Conservation (phyloP, 345 rosid species). For the Noccaea caerulescens region DNA sequence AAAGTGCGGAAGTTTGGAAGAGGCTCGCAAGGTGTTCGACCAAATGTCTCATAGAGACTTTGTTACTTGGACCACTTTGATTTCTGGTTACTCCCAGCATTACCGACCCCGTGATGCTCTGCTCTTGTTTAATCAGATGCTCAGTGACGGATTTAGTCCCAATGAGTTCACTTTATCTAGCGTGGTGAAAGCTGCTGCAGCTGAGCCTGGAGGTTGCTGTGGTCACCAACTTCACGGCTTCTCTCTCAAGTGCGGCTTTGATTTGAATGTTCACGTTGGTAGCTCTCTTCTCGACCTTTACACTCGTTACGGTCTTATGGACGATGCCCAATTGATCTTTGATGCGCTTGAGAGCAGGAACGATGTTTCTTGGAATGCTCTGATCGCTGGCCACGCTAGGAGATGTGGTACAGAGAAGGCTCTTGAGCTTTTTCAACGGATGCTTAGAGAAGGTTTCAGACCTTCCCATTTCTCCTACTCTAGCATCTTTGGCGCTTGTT, state of each 20-base stretch:
- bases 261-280: constrained; percentile 62
- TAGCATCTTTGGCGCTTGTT: constrained; percentile 57
- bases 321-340: constrained; percentile 54
- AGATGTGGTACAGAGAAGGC: constrained; percentile 56
- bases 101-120: constrained; percentile 53
- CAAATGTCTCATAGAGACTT: constrained; percentile 53
- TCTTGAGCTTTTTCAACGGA: constrained; percentile 49
- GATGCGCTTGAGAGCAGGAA: constrained; percentile 52
- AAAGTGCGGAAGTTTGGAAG: constrained; percentile 52
- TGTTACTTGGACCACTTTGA: constrained; percentile 66
- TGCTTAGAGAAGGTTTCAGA: constrained; percentile 55
- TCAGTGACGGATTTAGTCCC: constrained; percentile 48
- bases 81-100: constrained; percentile 63
- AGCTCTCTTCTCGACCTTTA: constrained; percentile 67
- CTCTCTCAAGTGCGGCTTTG: constrained; percentile 52
- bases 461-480: constrained; percentile 63
- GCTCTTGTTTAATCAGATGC: constrained; percentile 53
- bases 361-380: constrained; percentile 74
- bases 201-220: constrained; percentile 25
- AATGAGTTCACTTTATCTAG: constrained; percentile 64
- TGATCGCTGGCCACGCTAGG: constrained; percentile 68
- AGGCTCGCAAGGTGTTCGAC: constrained; percentile 58
- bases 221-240: constrained; percentile 65
- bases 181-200: constrained; percentile 63
- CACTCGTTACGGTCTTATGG: constrained; percentile 55